Base-by-base conservation (phyloP, 1,284 basidiomycete genomes). In the Puccinia horiana region DNA sequence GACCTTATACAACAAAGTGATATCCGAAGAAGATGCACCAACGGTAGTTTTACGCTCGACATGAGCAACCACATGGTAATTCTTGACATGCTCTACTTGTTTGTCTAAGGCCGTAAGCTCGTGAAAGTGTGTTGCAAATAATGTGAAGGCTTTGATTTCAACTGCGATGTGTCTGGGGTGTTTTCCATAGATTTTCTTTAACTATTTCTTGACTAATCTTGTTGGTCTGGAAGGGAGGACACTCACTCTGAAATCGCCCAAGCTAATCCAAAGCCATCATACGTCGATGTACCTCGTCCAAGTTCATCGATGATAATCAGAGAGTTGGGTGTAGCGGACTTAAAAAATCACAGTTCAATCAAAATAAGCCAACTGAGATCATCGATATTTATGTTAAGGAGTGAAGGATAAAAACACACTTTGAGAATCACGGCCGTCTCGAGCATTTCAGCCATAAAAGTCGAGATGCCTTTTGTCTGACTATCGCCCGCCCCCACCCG, bases 361-460 rank as follows among this genome's bases (percentile, higher is more conserved):
- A 65, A 32, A 58, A 40, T 61, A 67, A 63, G 63, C 12, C 65
- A 26, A 20, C 16, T n/a, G n/a, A n/a, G n/a, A n/a, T n/a, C n/a
- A 58, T 74, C 14, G 49, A 23, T 73, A 47, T 16, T 47, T n/a
- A n/a, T 32, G 35, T 35, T 65, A 32, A n/a, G 37, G 63, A n/a
- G 37, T 9, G 37, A 32, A 42, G 6, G n/a, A 35, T 40, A 44
- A 8, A n/a, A 6, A 87, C 91, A 47, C 78, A 94, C 94, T 85
- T 93, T 91, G 69, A 99, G 90, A 85, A 99, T 99, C 0, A 94
- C 95, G 0, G 97, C 96, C 0, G 96, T 99, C 87, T 96, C 94
- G 16, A 96, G 89, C 97, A 99, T 99, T 88, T 99, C 97, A 2
- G 96, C 95, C 96, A 99, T 99, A 87, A 99, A 99, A 0, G 97